These are phyloP conservation scores for Gaeumannomyces tritici DNA, from an alignment of 2,329 filamentous ascomycete genomes.

Conservation along the genomic window DNA sequence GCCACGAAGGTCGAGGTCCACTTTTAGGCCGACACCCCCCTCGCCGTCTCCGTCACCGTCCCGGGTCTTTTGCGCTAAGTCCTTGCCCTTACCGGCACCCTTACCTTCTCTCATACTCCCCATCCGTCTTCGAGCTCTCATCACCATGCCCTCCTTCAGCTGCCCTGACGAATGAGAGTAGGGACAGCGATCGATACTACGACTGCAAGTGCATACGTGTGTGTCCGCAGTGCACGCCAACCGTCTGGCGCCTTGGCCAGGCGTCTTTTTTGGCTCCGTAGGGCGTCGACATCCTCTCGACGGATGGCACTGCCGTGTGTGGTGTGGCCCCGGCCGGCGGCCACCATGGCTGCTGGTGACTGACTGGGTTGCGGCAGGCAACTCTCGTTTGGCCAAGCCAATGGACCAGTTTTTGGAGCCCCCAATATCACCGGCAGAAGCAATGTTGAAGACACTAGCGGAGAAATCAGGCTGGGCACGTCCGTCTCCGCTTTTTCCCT, in stretches of 20 bases:
- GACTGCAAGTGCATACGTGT: no score
- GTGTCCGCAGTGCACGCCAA: not conserved
- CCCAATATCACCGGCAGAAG: not conserved
- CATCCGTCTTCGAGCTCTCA: not conserved
- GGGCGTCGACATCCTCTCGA: not conserved
- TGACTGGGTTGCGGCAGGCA: not conserved
- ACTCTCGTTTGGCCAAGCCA: not conserved
- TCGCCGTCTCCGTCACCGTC: not conserved
- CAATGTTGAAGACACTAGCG: not conserved
- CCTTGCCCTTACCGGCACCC: not conserved
- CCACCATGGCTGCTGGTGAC: no score
- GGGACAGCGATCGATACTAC: not conserved
- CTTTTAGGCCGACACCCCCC: not conserved
- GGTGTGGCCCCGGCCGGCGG: no score
- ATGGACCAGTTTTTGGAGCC: not conserved
- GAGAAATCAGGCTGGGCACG: not conserved
- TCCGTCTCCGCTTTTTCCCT: not conserved
- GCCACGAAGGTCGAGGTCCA: not conserved
- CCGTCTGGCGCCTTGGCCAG: not conserved
- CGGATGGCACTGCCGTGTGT: no score
- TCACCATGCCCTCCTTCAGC: not conserved
- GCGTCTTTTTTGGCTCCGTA: not conserved
- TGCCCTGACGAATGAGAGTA: no score
- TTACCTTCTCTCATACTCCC: not conserved
- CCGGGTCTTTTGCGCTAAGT: not conserved